Evolutionary conservation across 306 rosid species (phyloP).

Genomic region (Gleditsia sinensis): DNA sequence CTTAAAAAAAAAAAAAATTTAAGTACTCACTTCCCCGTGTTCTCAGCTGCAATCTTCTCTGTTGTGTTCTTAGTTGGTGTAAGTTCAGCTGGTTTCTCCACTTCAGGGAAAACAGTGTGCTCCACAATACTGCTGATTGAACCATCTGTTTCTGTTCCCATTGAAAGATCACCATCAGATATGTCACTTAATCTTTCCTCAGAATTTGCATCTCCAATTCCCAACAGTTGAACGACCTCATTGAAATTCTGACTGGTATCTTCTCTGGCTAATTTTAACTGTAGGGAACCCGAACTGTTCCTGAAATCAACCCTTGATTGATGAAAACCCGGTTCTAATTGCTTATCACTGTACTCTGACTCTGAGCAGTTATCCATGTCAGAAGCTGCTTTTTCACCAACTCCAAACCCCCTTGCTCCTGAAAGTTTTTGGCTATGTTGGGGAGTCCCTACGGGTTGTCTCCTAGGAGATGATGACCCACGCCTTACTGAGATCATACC

Average conservation of each 20-base stretch:
- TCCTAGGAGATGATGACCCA: constrained; percentile 66
- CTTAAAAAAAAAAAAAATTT: background rate
- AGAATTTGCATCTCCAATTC: constrained; percentile 86
- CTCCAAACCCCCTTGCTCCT: constrained; percentile 48
- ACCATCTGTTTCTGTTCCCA: constrained; percentile 98
- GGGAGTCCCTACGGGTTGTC: constrained; percentile 60
- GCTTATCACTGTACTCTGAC: constrained; percentile 70
- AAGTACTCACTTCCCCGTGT: constrained; percentile 57
- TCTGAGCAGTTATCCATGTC: constrained; percentile 75
- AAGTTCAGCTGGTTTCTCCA: constrained; percentile 51
- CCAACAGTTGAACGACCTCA: constrained; percentile 77
- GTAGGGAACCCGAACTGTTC: constrained; percentile 52
- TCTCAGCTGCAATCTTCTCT: constrained; percentile 41
- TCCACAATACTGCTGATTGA: constrained; percentile 87
- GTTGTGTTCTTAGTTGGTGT: constrained; percentile 38
- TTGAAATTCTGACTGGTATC: constrained; percentile 46
- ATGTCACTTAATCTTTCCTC: constrained; percentile 94
- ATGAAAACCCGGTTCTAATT: constrained; percentile 76
- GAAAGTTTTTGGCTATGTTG: constrained; percentile 43
- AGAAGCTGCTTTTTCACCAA: constrained; percentile 47
- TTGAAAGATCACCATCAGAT: constrained; percentile 97
- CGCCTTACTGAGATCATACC: constrained; percentile 50
- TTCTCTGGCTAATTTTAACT: constrained; percentile 44
- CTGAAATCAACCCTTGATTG: constrained; percentile 65
- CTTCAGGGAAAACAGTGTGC: constrained; percentile 88